A percentile compares a stretch with the other conserved stretches of the same genome.
Evolutionary conservation across 441 rosid genomes (phyloP).

Genomic region (Metrosideros polymorpha): DNA sequence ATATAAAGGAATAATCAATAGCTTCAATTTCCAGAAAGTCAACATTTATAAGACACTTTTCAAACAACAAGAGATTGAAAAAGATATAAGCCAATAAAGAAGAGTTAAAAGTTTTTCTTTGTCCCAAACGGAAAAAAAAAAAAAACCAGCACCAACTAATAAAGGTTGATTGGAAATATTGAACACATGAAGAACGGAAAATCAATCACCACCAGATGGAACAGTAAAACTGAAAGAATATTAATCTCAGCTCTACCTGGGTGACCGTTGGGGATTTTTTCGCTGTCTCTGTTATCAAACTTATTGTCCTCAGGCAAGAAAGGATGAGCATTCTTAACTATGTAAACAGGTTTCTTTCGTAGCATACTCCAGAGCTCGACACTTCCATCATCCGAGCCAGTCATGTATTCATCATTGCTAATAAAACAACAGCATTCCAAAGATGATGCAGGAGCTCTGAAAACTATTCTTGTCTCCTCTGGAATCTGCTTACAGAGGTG

Average conservation of each 20-base stretch:
- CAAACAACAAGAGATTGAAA: background rate
- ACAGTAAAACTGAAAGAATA: background rate
- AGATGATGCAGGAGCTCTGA: conserved; percentile 73
- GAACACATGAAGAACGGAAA: background rate
- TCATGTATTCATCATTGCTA: conserved; percentile 70
- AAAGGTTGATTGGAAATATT: background rate
- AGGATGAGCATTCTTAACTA: conserved; percentile 73
- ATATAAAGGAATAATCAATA: background rate
- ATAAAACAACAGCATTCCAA: conserved; percentile 90
- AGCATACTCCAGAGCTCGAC: conserved; percentile 60
- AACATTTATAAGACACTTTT: background rate
- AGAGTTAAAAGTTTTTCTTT: background rate
- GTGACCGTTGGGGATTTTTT: conserved; percentile 21
- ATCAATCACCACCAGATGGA: background rate
- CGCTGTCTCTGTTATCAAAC: conserved; percentile 13
- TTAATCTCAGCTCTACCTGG: conserved; percentile 20
- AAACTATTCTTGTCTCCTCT: conserved; percentile 58
- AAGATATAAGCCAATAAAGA: background rate
- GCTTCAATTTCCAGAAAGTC: background rate
- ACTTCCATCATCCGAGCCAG: conserved; percentile 94
- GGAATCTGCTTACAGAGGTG: conserved; percentile 47
- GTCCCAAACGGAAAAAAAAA: background rate
- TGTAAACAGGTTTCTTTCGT: conserved; percentile 69
- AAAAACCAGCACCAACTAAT: background rate
- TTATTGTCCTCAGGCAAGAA: conserved; percentile 11